These are phyloP conservation scores for Fennellomyces sp. DNA, from an alignment of 371 early-diverging fungal species.

Conservation along the genomic window DNA sequence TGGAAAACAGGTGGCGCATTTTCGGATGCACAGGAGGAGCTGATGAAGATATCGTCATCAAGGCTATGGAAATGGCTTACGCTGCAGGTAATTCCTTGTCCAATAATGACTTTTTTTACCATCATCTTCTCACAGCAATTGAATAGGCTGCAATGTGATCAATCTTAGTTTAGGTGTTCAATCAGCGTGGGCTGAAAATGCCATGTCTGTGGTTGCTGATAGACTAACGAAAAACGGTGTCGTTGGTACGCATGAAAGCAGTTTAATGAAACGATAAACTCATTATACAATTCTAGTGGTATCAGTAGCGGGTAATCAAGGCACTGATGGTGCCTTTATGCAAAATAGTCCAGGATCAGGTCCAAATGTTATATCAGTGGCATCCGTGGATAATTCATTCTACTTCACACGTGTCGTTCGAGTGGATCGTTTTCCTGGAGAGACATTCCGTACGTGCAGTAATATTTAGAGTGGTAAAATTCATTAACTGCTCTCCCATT, in stretches of 20 bases:
- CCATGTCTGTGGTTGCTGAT: slow-evolving; percentile 42
- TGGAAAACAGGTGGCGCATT: slow-evolving; percentile 48
- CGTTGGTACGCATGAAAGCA: slow-evolving; percentile 16
- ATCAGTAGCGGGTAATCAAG: slow-evolving; percentile 64
- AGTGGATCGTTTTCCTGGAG: slow-evolving; percentile 13
- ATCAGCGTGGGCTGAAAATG: slow-evolving; percentile 37
- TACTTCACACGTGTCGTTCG: slow-evolving; percentile 17
- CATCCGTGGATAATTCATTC: slow-evolving; percentile 58
- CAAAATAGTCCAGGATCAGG: slow-evolving; percentile 52
- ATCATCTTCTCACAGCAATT: neutral
- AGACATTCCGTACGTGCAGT: slow-evolving; percentile 24
- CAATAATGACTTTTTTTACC: neutral
- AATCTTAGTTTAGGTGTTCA: slow-evolving; percentile 29
- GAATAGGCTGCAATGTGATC: slow-evolving; percentile 28
- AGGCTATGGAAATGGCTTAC: slow-evolving; percentile 56
- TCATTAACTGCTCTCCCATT: neutral
- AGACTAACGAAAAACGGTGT: slow-evolving; percentile 23
- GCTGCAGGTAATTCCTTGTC: slow-evolving; percentile 40
- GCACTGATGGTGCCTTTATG: slow-evolving; percentile 48
- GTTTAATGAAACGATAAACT: neutral
- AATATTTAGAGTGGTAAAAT: neutral
- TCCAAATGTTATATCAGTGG: slow-evolving; percentile 55
- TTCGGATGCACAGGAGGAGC: slow-evolving; percentile 66
- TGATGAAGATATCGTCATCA: slow-evolving; percentile 56
- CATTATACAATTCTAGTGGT: slow-evolving; percentile 34